Conservation (phyloP, 768 basidiomycete species). For the Stropharia rugosoannulata region DNA sequence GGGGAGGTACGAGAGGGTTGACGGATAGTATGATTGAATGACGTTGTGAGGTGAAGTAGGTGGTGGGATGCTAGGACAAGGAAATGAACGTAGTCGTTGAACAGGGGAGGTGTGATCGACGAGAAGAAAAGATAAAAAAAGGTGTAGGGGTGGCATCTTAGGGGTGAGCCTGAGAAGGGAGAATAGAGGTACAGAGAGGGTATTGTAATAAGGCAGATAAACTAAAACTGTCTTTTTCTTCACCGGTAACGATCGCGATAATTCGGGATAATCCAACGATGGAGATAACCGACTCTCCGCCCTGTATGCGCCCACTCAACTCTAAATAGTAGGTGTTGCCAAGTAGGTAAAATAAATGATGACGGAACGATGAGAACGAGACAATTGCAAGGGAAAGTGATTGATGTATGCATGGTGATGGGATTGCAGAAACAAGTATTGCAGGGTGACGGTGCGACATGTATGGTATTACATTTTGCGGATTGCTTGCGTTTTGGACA, state of each 20-base stretch:
- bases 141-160: constrained; percentile 18
- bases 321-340: constrained; percentile 48
- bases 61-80: constrained; percentile 58
- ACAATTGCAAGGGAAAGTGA: constrained; percentile 68
- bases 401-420: constrained; percentile 67
- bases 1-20: constrained; percentile 35
- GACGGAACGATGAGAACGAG: constrained; percentile 39
- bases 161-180: constrained; percentile 24
- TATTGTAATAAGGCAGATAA: constrained; percentile 30
- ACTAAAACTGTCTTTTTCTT: constrained; percentile 35
- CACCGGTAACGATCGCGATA: constrained; percentile 22
- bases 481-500: constrained; percentile 53
- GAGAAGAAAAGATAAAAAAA: constrained; percentile 24
- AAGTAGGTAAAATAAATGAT: constrained; percentile 42
- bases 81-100: constrained; percentile 41
- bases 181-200: constrained; percentile 28
- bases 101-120: constrained; percentile 40
- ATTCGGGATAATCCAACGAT: constrained; percentile 19
- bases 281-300: constrained; percentile 27
- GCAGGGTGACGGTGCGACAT: constrained; percentile 63
- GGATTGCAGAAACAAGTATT: constrained; percentile 61
- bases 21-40: constrained; percentile 32
- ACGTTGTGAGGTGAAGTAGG: constrained; percentile 47
- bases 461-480: constrained; percentile 85
- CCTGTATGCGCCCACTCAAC: constrained; percentile 25